Percentiles rank a stretch among this genome's conserved stretches.
Conservation (phyloP, 257 asterid species). For the Oldenlandia corymbosa region DNA sequence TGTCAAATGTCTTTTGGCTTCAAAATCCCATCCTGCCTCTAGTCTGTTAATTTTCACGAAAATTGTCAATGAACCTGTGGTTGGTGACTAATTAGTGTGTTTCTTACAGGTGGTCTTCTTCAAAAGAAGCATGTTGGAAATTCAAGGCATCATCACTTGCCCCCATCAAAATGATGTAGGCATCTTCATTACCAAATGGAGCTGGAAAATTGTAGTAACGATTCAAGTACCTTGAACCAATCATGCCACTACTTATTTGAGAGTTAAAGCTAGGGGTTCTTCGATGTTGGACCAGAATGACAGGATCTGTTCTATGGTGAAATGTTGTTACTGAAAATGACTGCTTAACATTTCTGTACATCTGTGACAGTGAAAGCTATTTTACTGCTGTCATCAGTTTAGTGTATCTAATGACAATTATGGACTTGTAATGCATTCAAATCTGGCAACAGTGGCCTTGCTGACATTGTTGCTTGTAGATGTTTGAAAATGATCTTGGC, state of each 20-base stretch:
- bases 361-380: not conserved
- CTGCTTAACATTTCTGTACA: not conserved
- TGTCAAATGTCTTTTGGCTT: not conserved
- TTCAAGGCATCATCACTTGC: slow-evolving; percentile 25
- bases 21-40: not conserved
- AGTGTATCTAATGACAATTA: not conserved
- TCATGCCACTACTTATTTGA: not conserved
- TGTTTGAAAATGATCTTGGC: too few relatives aligned
- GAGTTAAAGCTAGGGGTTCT: not conserved
- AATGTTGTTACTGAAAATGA: not conserved
- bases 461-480: too few relatives aligned
- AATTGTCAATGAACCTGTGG: not conserved
- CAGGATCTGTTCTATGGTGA: too few relatives aligned
- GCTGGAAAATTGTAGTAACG: not conserved
- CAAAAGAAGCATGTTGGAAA: slow-evolving; percentile 33
- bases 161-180: slow-evolving; percentile 20
- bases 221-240: not conserved
- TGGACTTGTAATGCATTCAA: not conserved
- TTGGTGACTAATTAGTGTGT: not conserved
- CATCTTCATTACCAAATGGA: not conserved
- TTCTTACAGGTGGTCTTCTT: slow-evolving; percentile 46
- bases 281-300: too few relatives aligned
- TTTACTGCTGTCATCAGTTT: not conserved
- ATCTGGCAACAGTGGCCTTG: not conserved
- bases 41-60: not conserved